A percentile compares a stretch with the other conserved stretches of the same genome.
Conservation (phyloP, 2,329 filamentous ascomycete species). For the Thermomyces lanuginosus region DNA sequence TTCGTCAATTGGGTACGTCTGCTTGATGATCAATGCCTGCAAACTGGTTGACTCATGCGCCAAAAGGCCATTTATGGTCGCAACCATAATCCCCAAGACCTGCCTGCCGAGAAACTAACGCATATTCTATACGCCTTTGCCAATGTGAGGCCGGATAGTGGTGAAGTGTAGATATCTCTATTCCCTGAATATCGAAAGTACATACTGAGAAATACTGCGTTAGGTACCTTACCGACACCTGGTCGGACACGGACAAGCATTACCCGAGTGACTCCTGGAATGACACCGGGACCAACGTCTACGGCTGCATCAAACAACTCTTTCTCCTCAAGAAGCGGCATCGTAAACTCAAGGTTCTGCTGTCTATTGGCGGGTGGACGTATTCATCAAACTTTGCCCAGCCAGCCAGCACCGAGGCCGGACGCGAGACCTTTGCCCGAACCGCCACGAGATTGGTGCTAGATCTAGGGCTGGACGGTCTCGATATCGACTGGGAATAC, state of each 20-base stretch:
- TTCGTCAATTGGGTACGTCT: constrained; percentile 30
- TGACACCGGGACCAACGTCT: constrained; percentile 54
- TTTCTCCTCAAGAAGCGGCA: constrained; percentile 59
- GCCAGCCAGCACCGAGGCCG: constrained; percentile 46
- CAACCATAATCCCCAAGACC: constrained; percentile 64
- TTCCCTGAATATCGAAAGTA: background rate
- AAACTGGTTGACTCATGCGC: background rate
- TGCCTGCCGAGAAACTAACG: constrained; percentile 65
- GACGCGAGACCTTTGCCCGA: constrained; percentile 50
- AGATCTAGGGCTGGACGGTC: constrained; percentile 54
- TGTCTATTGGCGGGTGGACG: constrained; percentile 71
- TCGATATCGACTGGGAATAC: constrained; percentile 6
- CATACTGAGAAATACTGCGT: constrained; percentile 4
- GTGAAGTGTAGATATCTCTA: constrained; percentile 49
- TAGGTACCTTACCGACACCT: constrained; percentile 46
- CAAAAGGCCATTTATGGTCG: constrained; percentile 62
- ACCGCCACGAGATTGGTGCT: constrained; percentile 60
- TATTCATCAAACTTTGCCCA: constrained; percentile 61
- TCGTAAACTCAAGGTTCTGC: constrained; percentile 58
- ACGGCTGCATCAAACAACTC: constrained; percentile 63
- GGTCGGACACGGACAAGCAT: constrained; percentile 52
- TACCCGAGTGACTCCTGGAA: constrained; percentile 52
- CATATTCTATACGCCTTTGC: constrained; percentile 82
- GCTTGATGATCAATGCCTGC: background rate
- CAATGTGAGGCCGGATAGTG: constrained; percentile 60